These are phyloP conservation scores for Pseudocercospora macadamiae DNA, from an alignment of 2,329 filamentous ascomycete species.

Conservation along the genomic window DNA sequence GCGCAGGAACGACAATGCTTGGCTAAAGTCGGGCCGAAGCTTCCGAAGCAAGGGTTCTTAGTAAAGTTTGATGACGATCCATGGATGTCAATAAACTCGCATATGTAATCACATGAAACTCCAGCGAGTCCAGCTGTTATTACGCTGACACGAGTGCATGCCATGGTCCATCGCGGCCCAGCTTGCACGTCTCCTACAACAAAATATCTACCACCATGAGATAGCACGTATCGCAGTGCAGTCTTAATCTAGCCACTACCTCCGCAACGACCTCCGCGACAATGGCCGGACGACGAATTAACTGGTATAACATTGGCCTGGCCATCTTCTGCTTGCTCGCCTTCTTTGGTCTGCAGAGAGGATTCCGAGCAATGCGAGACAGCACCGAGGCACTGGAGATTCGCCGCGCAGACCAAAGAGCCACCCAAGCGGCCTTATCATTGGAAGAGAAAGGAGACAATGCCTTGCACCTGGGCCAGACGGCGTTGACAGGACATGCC, in stretches of 20 bases:
- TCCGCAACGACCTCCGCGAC: too few species aligned
- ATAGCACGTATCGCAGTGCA: neutral
- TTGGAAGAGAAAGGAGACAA: neutral
- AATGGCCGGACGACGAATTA: constrained; percentile 7
- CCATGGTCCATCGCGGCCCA: neutral
- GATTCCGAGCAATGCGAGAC: constrained; percentile 12
- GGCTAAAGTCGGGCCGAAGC: neutral
- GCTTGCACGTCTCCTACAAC: neutral
- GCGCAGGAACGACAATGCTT: neutral
- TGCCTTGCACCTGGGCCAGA: constrained; percentile 14
- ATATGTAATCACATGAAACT: constrained; percentile 1
- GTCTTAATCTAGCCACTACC: too few species aligned
- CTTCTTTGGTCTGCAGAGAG: constrained; percentile 52
- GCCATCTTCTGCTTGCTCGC: constrained; percentile 18
- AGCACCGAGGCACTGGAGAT: neutral
- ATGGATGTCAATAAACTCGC: neutral
- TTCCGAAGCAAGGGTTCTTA: neutral
- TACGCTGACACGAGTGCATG: neutral
- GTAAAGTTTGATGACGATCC: constrained; percentile 1
- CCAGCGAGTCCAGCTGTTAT: neutral
- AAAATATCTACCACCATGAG: neutral
- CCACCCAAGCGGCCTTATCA: constrained; percentile 1
- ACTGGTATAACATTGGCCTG: constrained; percentile 10
- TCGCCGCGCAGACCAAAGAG: neutral
- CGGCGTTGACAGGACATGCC: constrained; percentile 49